Evolutionary conservation across 2,329 filamentous ascomycete species (phyloP).

Genomic region (Dactylonectria estremocensis): DNA sequence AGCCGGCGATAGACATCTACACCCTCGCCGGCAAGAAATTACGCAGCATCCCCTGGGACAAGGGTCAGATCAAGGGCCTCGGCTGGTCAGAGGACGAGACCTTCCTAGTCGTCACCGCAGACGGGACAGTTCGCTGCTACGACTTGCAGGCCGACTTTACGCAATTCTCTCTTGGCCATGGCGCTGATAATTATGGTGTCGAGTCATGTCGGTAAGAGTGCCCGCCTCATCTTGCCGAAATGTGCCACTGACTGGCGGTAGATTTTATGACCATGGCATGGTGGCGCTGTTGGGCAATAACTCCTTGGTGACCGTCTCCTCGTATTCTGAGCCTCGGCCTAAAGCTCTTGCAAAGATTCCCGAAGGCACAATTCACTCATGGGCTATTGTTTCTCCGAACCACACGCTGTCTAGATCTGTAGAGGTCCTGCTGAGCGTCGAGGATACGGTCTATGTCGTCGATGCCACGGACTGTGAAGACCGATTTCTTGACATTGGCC

Average conservation of each 20-base stretch:
- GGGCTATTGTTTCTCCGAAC: conserved; percentile 89
- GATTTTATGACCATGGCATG: conserved; percentile 92
- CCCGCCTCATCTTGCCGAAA: not conserved
- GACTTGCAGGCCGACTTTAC: conserved; percentile 96
- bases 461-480: conserved; percentile 94
- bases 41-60: conserved; percentile 90
- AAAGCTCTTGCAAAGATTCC: conserved; percentile 84
- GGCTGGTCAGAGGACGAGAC: conserved; percentile 98
- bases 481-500: conserved; percentile 89
- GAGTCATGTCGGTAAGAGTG: conserved; percentile 78
- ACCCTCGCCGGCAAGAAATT: conserved; percentile 93
- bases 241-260: conserved; percentile 42
- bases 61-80: conserved; percentile 86
- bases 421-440: conserved; percentile 90
- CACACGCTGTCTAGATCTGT: conserved; percentile 94
- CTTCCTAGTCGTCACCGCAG: conserved; percentile 87
- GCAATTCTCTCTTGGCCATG: conserved; percentile 92
- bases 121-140: conserved; percentile 92
- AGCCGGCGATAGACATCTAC: conserved; percentile 93
- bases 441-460: conserved; percentile 86
- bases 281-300: conserved; percentile 94
- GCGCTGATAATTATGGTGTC: conserved; percentile 90
- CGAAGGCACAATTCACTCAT: conserved; percentile 85
- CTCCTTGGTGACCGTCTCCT: conserved; percentile 86
- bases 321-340: conserved; percentile 91